Evolutionary conservation across 371 early-diverging fungal genomes (phyloP).

Genomic region (Conidiobolus incongruus): DNA sequence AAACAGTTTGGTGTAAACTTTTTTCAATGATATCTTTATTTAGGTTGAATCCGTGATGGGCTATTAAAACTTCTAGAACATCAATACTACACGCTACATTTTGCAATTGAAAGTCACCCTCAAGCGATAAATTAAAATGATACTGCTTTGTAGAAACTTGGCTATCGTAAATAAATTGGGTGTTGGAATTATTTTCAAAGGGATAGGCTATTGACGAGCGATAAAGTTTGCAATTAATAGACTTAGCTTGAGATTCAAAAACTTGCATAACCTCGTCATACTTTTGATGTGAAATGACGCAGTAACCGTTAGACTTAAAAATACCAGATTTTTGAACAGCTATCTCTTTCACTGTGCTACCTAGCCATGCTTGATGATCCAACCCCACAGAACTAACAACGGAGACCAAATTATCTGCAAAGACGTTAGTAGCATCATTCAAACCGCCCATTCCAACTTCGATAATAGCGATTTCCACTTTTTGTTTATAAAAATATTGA

Average conservation of each 20-base stretch:
- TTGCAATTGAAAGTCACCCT: constrained; percentile 54
- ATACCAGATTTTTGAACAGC: constrained; percentile 89
- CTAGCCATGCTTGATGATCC: constrained; percentile 52
- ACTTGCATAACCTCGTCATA: constrained; percentile 13
- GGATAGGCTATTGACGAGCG: not conserved
- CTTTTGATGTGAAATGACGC: constrained; percentile 24
- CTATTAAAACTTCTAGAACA: constrained; percentile 27
- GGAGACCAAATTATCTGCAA: constrained; percentile 34
- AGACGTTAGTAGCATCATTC: constrained; percentile 63
- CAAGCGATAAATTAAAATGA: constrained; percentile 23
- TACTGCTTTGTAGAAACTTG: too few species aligned
- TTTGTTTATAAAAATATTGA: constrained; percentile 10
- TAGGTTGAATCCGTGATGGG: constrained; percentile 10
- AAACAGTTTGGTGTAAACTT: constrained; percentile 32
- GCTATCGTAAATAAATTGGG: not conserved
- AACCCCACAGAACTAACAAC: constrained; percentile 59
- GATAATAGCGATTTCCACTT: constrained; percentile 50
- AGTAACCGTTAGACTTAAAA: constrained; percentile 33
- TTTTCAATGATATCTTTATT: constrained; percentile 18
- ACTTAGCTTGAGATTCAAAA: constrained; percentile 11
- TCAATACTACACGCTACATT: constrained; percentile 54
- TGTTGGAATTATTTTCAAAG: not conserved
- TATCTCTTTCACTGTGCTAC: constrained; percentile 51
- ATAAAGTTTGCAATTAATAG: not conserved
- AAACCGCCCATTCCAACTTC: constrained; percentile 74